Evolutionary conservation across 495 filamentous ascomycete genomes (phyloP), one percentile per base, ranked within the genome.

Genomic region (Aspergillus panamensis): DNA sequence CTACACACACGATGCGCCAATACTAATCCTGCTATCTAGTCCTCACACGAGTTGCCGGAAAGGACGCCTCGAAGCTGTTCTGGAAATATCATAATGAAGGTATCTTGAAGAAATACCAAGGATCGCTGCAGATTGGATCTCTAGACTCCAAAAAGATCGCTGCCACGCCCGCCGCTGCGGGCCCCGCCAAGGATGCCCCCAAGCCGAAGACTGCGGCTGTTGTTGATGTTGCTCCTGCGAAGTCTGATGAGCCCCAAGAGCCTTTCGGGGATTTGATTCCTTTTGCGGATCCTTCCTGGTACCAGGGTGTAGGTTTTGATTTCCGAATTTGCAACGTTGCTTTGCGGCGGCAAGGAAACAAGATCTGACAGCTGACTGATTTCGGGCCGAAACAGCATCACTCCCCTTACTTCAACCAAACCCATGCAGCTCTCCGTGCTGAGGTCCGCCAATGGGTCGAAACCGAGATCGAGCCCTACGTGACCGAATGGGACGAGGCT

Each of bases 61-160:
- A 97, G 71, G 95, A 99, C 64, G 94, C 94, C 16, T 92, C 90
- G 25, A 93, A 95, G 73, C 95, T 96, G 69, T 99, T 99, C 79
- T 99, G 94, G 94, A 99, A 97, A 75, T 97, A 98, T 72, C 94
- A 98, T 80, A 98, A 96, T 66, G 84, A 88, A 64, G 83, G 87
- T 53, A 91, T 97, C 61, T 81, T 97, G 63, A 97, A 97, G 78
- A 98, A 97, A 72, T 97, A 92, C 81, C 87, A 94, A 76, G 74
- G 82, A 29, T 80, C 90, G 70, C 83, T 99, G 50, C 88, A 92
- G 68, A 82, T 99, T 65, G 94, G 94, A 40, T 96, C 92, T 1
- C 74, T 99, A 62, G 86, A 97, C 69, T 86, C 84, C 67, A 97
- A 97, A 77, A 87, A 88, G 66, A 74, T 74, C 6, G 73, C 79